Percentiles rank a stretch among this genome's conserved stretches.
phyloP scores from a whole-genome alignment of 495 filamentous ascomycete species.

The Annulohypoxylon bovei region DNA sequence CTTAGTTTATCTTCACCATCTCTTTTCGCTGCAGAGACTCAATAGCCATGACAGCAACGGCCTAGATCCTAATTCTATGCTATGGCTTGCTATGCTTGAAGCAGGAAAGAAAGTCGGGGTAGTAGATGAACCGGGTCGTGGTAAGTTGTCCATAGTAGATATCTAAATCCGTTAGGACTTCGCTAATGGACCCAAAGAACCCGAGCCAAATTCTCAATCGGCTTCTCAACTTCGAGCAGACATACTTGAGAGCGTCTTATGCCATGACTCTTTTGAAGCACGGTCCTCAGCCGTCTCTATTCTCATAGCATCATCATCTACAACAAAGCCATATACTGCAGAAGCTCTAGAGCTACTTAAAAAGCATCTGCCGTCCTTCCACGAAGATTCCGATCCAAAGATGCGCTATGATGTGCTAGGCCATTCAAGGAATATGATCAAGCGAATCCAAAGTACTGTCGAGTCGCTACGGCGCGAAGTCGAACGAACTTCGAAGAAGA shows the following conservation, averaged over 20 bases:
- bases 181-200: slow-evolving; percentile 32
- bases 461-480: slow-evolving; percentile 39
- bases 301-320: slow-evolving; percentile 72
- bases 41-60: slow-evolving; percentile 55
- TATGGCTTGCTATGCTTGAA: slow-evolving; percentile 75
- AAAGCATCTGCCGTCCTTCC: slow-evolving; percentile 70
- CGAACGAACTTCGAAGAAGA: slow-evolving; percentile 29
- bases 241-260: slow-evolving; percentile 65
- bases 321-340: slow-evolving; percentile 72
- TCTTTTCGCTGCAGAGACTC: slow-evolving; percentile 48
- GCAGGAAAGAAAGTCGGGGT: slow-evolving; percentile 81
- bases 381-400: slow-evolving; percentile 85
- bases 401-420: slow-evolving; percentile 79
- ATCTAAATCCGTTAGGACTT: neutral
- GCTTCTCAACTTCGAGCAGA: slow-evolving; percentile 26
- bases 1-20: slow-evolving; percentile 62
- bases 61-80: slow-evolving; percentile 62
- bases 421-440: slow-evolving; percentile 71
- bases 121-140: slow-evolving; percentile 70
- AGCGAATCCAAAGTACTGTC: slow-evolving; percentile 66
- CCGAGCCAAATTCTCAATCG: slow-evolving; percentile 14
- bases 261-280: slow-evolving; percentile 68
- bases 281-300: slow-evolving; percentile 80
- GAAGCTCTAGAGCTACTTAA: slow-evolving; percentile 68
- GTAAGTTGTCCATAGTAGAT: slow-evolving; percentile 55